phyloP scores from a whole-genome alignment of 192 early-diverging fungal species.

The Coemansia sp. region DNA sequence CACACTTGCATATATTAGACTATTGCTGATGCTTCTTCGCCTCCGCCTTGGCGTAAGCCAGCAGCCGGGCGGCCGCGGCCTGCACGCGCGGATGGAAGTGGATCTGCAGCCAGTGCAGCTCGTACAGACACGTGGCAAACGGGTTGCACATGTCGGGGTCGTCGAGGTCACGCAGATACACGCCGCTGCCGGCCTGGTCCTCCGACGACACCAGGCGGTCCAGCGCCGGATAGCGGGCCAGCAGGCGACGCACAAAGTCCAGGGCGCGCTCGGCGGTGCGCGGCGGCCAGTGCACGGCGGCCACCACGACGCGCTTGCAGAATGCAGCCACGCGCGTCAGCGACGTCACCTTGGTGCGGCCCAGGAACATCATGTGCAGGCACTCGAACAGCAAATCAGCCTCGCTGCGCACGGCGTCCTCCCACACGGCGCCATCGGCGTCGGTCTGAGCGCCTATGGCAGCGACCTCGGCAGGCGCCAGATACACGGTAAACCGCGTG shows the following conservation, averaged over 20 bases:
- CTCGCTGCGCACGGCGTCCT: conserved; percentile 61
- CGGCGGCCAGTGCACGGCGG: conserved; percentile 72
- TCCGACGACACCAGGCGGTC: conserved; percentile 62
- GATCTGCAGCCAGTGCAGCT: conserved; percentile 68
- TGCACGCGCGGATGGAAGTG: conserved; percentile 35
- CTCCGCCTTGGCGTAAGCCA: conserved; percentile 34
- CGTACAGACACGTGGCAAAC: conserved; percentile 86
- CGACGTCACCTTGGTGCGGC: conserved; percentile 67
- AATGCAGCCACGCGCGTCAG: conserved; percentile 82
- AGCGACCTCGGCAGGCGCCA: conserved; percentile 39
- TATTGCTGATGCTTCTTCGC: conserved; percentile 41
- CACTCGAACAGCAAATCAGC: conserved; percentile 77
- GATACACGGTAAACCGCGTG: conserved; percentile 44
- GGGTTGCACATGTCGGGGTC: conserved; percentile 96
- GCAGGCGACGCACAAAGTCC: conserved; percentile 41
- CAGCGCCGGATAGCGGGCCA: conserved; percentile 59
- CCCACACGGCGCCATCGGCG: conserved; percentile 34
- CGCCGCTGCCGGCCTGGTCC: conserved; percentile 69
- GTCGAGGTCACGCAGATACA: conserved; percentile 74
- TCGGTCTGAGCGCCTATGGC: conserved; percentile 24
- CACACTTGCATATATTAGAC: no score
- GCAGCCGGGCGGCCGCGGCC: conserved; percentile 26
- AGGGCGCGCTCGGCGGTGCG: conserved; percentile 69
- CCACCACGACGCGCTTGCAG: conserved; percentile 72
- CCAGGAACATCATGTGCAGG: conserved; percentile 83